Percentiles rank a stretch among this genome's conserved stretches.
Evolutionary conservation across 179 eudicot genomes (phyloP).

Genomic region (Camellia oleifera): DNA sequence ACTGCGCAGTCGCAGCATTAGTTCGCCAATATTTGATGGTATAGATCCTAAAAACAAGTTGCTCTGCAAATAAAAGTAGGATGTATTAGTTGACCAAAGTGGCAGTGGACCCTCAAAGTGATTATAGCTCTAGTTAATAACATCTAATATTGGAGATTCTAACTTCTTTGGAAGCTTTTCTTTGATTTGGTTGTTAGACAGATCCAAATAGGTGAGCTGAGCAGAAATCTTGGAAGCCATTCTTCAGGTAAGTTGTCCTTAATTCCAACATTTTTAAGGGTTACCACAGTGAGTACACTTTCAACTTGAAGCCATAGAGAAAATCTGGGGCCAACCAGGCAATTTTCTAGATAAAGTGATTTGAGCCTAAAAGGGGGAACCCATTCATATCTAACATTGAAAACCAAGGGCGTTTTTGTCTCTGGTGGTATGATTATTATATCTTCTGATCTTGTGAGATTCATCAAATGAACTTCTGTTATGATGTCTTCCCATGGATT

Average conservation of each 20-base stretch:
- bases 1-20: neutral
- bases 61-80: neutral
- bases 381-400: constrained; percentile 7
- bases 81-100: neutral
- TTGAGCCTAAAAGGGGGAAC: constrained; percentile 13
- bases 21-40: constrained; percentile 6
- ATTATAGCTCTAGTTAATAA: neutral
- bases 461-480: neutral
- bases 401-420: neutral
- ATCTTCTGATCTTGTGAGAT: neutral
- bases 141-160: neutral
- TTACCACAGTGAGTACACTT: neutral
- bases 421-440: neutral
- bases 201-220: constrained; percentile 3
- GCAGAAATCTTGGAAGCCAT: constrained; percentile 11
- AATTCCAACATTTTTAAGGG: neutral
- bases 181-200: constrained; percentile 12
- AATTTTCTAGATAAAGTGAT: neutral
- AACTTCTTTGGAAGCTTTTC: constrained; percentile 7
- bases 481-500: constrained; percentile 9
- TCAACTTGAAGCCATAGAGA: neutral
- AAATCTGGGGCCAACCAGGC: constrained; percentile 15
- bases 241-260: neutral
- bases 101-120: neutral
- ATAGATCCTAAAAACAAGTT: neutral